Evolutionary conservation across 805 yeast genomes (phyloP), one percentile per base, ranked within the genome.

Genomic region (Saturnispora mendoncae): DNA sequence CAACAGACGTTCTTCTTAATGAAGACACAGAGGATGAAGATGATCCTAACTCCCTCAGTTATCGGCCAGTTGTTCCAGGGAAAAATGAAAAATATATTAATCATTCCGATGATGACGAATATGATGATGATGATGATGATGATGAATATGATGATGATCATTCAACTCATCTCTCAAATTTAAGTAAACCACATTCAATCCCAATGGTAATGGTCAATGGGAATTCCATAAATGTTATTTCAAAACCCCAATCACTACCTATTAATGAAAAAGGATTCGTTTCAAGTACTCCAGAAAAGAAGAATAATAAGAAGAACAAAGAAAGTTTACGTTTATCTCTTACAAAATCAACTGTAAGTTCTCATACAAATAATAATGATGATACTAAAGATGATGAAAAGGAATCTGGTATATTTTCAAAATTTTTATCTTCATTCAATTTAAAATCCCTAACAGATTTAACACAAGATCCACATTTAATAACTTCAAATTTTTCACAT

Each of bases 351-450:
- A 18, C 17, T 18, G 14, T 32, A 12, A 32, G 21, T 17, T 18
- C 24, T 24, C 14, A 20, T 18, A 2, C 15, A 17, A 28, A 28
- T 6, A 9, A 35, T 4, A 31, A 19, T 18, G 30, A 15, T 4
- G 23, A 17, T n/a, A 17, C 28, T 12, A 34, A 25, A 20, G 42
- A 34, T 36, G 36, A 35, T 18, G 33, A 30, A 10, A 30, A 23
- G 10, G 36, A 39, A 33, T 26, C 36, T 10, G 62, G 63, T 2
- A 31, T 59, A 4, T 33, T 59, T 6, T 55, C 60, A 3, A 51
- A 55, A 5, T 44, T 58, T 9, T 43, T 59, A 43, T 55, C 51
- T 28, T 48, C 61, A 4, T 47, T 59, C 33, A 55, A 55, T 35
- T 39, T 59, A 19, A 51, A 50, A 24, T 55, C 62, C 0, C 50